phyloP scores from a whole-genome alignment of 2,329 filamentous ascomycete species.

The Penicillium sp. region DNA sequence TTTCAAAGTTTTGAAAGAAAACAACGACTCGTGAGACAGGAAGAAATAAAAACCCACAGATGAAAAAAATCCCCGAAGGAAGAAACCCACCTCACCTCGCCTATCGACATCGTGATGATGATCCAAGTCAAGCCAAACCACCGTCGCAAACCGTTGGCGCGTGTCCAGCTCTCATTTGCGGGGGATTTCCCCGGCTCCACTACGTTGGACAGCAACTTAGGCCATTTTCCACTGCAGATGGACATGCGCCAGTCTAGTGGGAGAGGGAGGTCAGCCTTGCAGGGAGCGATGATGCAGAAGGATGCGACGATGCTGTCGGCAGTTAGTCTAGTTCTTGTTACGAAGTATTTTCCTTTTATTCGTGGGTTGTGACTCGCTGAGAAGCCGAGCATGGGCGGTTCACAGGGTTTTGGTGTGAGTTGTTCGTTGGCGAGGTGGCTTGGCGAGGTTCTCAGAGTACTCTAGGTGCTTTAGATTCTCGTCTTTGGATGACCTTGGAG shows the following conservation, averaged over 20 bases:
- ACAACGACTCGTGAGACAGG: background rate
- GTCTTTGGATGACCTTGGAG: background rate
- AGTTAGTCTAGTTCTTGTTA: background rate
- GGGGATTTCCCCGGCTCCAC: slow-evolving; percentile 7
- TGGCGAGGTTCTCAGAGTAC: background rate
- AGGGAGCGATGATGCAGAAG: background rate
- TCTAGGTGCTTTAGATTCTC: background rate
- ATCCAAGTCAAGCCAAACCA: background rate
- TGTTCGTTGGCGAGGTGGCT: background rate
- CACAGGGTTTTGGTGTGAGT: background rate
- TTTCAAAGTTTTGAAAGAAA: background rate
- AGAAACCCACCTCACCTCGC: background rate
- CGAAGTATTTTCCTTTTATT: background rate
- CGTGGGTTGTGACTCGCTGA: background rate
- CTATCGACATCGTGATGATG: background rate
- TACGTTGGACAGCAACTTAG: slow-evolving; percentile 14
- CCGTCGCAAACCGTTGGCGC: slow-evolving; percentile 3
- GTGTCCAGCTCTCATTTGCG: slow-evolving; percentile 27
- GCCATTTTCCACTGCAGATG: slow-evolving; percentile 5
- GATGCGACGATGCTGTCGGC: background rate
- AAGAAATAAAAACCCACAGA: background rate
- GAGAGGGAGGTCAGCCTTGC: slow-evolving; percentile 6
- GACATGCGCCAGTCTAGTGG: background rate
- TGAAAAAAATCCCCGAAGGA: background rate
- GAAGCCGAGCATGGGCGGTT: background rate